Conservation (phyloP, 108 stramenopile genomes). For the Pseudonitzschia multiseries region DNA sequence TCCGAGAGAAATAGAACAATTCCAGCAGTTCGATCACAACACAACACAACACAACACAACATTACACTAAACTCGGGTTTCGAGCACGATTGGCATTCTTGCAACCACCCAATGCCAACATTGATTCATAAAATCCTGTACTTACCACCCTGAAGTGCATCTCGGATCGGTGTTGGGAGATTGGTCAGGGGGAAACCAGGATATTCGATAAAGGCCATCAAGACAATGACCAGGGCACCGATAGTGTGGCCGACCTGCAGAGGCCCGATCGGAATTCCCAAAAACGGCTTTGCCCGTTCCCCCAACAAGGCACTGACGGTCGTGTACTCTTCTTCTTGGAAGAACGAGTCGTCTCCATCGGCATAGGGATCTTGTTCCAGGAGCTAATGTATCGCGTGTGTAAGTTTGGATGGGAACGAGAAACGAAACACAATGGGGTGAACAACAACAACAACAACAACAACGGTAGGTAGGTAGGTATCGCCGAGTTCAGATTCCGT, state of each 20-base stretch:
- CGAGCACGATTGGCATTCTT: too few relatives aligned
- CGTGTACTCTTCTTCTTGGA: slow-evolving; percentile 78
- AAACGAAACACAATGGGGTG: too few relatives aligned
- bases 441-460: background rate
- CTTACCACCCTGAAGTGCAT: slow-evolving; percentile 78
- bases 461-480: background rate
- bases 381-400: slow-evolving; percentile 44
- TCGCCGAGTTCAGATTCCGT: background rate
- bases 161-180: slow-evolving; percentile 75
- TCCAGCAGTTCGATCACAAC: background rate
- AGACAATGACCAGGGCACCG: slow-evolving; percentile 73
- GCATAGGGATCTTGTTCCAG: slow-evolving; percentile 78
- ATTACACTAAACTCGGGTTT: too few relatives aligned
- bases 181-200: slow-evolving; percentile 90
- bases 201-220: slow-evolving; percentile 87
- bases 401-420: too few relatives aligned
- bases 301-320: slow-evolving; percentile 81
- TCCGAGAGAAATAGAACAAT: too few relatives aligned
- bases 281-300: slow-evolving; percentile 67
- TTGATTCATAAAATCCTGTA: too few relatives aligned
- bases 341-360: slow-evolving; percentile 78
- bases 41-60: background rate
- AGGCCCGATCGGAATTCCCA: slow-evolving; percentile 79
- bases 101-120: too few relatives aligned
- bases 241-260: slow-evolving; percentile 87